Conservation (phyloP, 176 grass and related monocot genomes). For the Oryza punctata region DNA sequence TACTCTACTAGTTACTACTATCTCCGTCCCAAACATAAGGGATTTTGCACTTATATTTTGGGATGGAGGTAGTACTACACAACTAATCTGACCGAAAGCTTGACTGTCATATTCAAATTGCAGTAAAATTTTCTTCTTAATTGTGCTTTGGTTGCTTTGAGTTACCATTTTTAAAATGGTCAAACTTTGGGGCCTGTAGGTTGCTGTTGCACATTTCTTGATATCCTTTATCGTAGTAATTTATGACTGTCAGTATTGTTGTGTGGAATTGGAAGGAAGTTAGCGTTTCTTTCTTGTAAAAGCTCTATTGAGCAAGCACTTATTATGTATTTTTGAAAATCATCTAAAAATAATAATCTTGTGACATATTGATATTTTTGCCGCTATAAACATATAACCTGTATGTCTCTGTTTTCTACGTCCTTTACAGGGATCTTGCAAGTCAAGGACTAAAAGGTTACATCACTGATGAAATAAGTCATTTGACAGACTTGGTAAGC, state of each 20-base stretch:
- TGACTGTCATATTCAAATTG: neutral
- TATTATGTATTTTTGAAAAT: neutral
- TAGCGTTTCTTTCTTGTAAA: neutral
- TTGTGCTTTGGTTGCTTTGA: slow-evolving; percentile 1
- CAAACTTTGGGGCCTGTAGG: neutral
- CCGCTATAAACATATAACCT: neutral
- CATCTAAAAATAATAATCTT: no score
- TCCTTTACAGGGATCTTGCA: slow-evolving; percentile 67
- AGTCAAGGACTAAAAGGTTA: slow-evolving; percentile 97
- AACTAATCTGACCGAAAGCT: neutral
- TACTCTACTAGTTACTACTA: neutral
- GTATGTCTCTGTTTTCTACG: neutral
- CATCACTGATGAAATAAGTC: slow-evolving; percentile 84
- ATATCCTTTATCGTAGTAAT: neutral
- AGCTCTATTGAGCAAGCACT: neutral
- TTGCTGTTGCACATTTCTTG: neutral
- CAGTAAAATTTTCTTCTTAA: neutral
- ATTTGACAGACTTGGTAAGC: slow-evolving; percentile 91
- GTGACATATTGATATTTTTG: neutral
- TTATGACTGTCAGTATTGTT: neutral
- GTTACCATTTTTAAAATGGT: neutral
- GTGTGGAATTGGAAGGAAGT: neutral
- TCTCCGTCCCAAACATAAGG: no score
- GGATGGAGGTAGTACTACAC: neutral
- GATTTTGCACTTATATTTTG: no score